These are phyloP conservation scores for Candida frijolesensis DNA, from an alignment of 1,139 yeast species.

Conservation along the genomic window DNA sequence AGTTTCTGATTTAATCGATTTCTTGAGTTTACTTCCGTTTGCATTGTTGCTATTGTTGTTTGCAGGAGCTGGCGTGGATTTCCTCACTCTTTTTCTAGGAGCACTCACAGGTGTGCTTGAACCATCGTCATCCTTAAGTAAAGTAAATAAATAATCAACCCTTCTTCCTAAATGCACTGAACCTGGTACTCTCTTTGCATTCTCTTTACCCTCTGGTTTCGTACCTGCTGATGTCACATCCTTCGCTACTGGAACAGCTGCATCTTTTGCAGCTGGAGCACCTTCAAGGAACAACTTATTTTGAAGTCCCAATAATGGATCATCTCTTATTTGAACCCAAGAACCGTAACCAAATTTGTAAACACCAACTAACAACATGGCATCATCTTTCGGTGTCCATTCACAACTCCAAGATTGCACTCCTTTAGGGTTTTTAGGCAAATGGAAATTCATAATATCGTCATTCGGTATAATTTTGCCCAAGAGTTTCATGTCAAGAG, in stretches of 20 bases:
- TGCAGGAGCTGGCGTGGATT: neutral
- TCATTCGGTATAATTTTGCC: slow-evolving; percentile 59
- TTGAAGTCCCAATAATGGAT: slow-evolving; percentile 85
- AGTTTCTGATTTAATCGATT: slow-evolving; percentile 20
- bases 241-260: neutral
- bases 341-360: slow-evolving; percentile 94
- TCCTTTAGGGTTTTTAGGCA: slow-evolving; percentile 68
- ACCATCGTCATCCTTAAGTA: slow-evolving; percentile 37
- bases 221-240: slow-evolving; percentile 14
- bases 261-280: slow-evolving; percentile 11
- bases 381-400: slow-evolving; percentile 85
- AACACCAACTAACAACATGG: slow-evolving; percentile 83
- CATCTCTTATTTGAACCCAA: slow-evolving; percentile 93
- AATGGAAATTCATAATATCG: slow-evolving; percentile 57
- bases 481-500: slow-evolving; percentile 74
- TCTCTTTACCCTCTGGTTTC: slow-evolving; percentile 35
- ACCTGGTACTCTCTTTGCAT: slow-evolving; percentile 75
- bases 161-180: slow-evolving; percentile 94
- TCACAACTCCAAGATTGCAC: slow-evolving; percentile 91
- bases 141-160: slow-evolving; percentile 78
- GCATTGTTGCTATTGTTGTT: slow-evolving; percentile 15
- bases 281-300: slow-evolving; percentile 74
- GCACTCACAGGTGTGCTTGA: slow-evolving; percentile 10
- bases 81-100: slow-evolving; percentile 12
- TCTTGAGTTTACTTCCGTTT: slow-evolving; percentile 14